These are phyloP conservation scores for Phialemoniopsis sp. DNA, from an alignment of 2,329 filamentous ascomycete species.

Conservation along the genomic window DNA sequence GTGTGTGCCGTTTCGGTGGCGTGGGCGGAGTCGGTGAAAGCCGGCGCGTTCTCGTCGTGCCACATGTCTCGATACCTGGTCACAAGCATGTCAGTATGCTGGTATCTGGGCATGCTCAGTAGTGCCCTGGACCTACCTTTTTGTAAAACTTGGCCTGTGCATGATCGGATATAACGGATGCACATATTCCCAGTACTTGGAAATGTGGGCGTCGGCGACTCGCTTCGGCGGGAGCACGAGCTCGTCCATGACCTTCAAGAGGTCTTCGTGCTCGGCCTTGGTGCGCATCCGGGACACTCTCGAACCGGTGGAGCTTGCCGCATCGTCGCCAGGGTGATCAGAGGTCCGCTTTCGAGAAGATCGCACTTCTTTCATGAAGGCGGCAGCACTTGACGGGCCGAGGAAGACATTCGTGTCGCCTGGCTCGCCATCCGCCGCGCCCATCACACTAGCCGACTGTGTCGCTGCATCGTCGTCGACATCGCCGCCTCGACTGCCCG, in stretches of 20 bases:
- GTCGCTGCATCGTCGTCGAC: not conserved
- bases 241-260: slow-evolving; percentile 2
- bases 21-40: not conserved
- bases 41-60: not conserved
- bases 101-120: no score
- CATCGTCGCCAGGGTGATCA: not conserved
- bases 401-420: slow-evolving; percentile 2
- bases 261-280: slow-evolving; percentile 1
- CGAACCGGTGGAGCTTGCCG: not conserved
- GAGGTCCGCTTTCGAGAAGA: slow-evolving; percentile 1
- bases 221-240: slow-evolving; percentile 2
- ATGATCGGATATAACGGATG: slow-evolving; percentile 11
- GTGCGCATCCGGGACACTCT: not conserved
- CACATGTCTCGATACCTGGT: slow-evolving; percentile 7
- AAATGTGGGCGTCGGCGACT: slow-evolving; percentile 2
- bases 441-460: no score
- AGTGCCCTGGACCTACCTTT: no score
- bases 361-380: slow-evolving; percentile 3
- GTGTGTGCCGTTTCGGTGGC: not conserved
- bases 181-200: slow-evolving; percentile 9
- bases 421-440: not conserved
- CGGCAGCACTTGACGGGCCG: slow-evolving; percentile 3
- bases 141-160: slow-evolving; percentile 7
- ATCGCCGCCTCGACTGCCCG: not conserved
- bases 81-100: slow-evolving; percentile 7